phyloP scores from a whole-genome alignment of 179 eudicot genomes.

The Camellia oleifera region DNA sequence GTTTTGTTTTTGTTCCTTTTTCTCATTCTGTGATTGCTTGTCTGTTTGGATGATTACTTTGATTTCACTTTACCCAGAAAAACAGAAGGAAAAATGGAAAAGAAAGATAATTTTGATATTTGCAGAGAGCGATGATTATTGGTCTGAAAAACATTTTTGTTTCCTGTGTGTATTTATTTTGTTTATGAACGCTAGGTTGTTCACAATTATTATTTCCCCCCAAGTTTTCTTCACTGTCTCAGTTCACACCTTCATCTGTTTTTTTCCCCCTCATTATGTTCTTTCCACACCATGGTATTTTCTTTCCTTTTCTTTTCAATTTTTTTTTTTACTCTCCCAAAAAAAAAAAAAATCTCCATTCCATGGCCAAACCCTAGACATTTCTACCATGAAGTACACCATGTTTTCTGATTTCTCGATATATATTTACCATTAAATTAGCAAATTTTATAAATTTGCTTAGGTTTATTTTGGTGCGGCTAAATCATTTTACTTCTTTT shows the following conservation, averaged over 20 bases:
- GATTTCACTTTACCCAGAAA: slow-evolving; percentile 3
- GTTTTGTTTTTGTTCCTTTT: not conserved
- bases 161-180: not conserved
- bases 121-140: not conserved
- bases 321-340: too few relatives aligned
- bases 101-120: not conserved
- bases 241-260: not conserved
- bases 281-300: too few relatives aligned
- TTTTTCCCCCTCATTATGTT: not conserved
- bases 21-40: not conserved
- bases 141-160: not conserved
- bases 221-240: not conserved
- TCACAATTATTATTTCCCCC: not conserved
- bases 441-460: not conserved
- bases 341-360: too few relatives aligned
- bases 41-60: slow-evolving; percentile 5
- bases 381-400: not conserved
- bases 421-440: not conserved
- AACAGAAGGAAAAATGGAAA: not conserved
- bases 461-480: not conserved
- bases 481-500: not conserved
- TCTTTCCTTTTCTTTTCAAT: too few relatives aligned
- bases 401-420: not conserved
- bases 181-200: not conserved
- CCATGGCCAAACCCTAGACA: not conserved